Conservation (phyloP, 2,329 filamentous ascomycete species). For the Mollisia scopiformis region DNA sequence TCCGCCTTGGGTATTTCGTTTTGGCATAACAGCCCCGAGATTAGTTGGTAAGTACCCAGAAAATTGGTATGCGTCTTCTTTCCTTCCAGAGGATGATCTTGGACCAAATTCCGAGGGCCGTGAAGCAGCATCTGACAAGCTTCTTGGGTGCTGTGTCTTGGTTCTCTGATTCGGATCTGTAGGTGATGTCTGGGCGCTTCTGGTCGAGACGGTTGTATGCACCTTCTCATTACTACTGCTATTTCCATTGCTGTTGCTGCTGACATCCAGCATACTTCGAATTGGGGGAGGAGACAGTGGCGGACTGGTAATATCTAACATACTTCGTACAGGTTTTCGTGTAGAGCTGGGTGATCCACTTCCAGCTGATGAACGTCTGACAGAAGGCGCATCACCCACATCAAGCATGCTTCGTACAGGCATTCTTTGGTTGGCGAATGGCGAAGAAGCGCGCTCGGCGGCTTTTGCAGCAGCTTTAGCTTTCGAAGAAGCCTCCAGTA, state of each 20-base stretch:
- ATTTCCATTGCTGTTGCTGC: no score
- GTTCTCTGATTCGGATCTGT: constrained; percentile 43
- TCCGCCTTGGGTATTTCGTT: constrained; percentile 53
- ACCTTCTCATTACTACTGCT: constrained; percentile 1
- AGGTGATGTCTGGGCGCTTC: constrained; percentile 52
- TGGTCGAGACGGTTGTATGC: constrained; percentile 39
- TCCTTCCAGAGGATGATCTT: constrained; percentile 33
- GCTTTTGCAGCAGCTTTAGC: constrained; percentile 36
- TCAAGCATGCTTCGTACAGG: constrained; percentile 68
- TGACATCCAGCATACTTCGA: constrained; percentile 68
- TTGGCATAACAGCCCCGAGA: constrained; percentile 45
- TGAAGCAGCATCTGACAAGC: constrained; percentile 56
- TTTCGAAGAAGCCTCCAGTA: constrained; percentile 53
- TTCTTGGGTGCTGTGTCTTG: constrained; percentile 41
- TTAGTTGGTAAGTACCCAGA: constrained; percentile 58
- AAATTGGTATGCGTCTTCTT: constrained; percentile 62
- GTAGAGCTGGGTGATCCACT: neutral
- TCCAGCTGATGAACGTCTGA: neutral
- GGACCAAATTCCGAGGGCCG: constrained; percentile 52
- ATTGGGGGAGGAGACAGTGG: constrained; percentile 44
- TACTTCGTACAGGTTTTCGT: constrained; percentile 11
- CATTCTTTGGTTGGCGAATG: constrained; percentile 42
- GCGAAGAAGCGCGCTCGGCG: constrained; percentile 52
- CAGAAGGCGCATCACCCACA: constrained; percentile 39
- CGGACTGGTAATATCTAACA: constrained; percentile 40